Conservation (phyloP, 1,284 basidiomycete genomes). For the Pascua sp. region DNA sequence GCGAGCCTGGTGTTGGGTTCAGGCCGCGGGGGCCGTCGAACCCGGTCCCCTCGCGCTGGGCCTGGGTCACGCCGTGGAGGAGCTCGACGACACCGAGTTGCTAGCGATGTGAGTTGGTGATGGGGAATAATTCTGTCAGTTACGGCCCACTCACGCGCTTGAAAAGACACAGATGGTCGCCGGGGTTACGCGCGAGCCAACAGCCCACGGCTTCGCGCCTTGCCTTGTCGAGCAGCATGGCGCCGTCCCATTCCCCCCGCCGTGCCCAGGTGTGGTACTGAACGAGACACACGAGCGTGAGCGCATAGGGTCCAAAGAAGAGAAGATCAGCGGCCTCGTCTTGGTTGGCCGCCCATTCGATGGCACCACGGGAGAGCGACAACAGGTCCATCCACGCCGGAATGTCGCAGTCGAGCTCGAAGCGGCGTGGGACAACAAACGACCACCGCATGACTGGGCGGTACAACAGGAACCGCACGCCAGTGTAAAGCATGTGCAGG, state of each 20-base stretch:
- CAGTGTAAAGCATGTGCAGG: constrained; percentile 22
- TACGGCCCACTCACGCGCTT: constrained; percentile 11
- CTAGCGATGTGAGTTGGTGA: constrained; percentile 10
- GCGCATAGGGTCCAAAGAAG: constrained; percentile 27
- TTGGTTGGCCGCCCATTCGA: constrained; percentile 27
- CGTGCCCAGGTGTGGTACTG: constrained; percentile 27
- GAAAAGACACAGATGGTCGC: constrained; percentile 19
- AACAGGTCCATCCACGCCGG: constrained; percentile 24
- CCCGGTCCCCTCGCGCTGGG: constrained; percentile 4
- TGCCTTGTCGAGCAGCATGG: constrained; percentile 23
- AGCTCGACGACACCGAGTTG: constrained; percentile 18
- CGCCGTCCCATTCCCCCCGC: constrained; percentile 32
- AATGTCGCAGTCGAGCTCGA: constrained; percentile 22
- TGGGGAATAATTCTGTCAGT: no score
- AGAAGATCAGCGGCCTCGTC: constrained; percentile 23
- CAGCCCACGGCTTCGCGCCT: constrained; percentile 15
- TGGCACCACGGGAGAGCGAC: constrained; percentile 12
- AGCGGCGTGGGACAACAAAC: constrained; percentile 23
- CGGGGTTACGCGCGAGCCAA: constrained; percentile 13
- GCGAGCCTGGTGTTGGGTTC: constrained; percentile 28
- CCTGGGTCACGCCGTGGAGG: constrained; percentile 16
- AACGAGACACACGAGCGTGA: constrained; percentile 18
- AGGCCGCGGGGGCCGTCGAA: constrained; percentile 24
- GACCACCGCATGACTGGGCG: constrained; percentile 35
- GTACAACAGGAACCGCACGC: constrained; percentile 22